These are phyloP conservation scores for Salix suchowensis DNA, from an alignment of 345 rosid genomes.

Conservation along the genomic window DNA sequence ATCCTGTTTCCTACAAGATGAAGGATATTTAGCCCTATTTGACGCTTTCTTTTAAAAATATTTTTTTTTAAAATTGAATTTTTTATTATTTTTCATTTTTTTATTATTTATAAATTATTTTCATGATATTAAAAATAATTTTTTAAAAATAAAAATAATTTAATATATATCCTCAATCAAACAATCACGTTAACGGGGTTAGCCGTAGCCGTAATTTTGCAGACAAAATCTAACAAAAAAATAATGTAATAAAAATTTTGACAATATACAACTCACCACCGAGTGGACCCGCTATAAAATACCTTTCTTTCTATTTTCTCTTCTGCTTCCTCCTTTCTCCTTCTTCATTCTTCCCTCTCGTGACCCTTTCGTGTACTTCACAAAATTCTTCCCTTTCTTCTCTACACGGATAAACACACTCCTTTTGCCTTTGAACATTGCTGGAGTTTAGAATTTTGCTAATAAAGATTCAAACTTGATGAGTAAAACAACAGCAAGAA, in stretches of 20 bases:
- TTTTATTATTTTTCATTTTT: too few species aligned
- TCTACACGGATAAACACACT: not conserved
- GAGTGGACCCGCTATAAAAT: constrained; percentile 6
- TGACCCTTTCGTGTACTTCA: not conserved
- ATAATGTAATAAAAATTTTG: not conserved
- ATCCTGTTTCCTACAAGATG: too few species aligned
- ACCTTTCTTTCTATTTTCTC: not conserved
- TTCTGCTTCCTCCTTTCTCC: not conserved
- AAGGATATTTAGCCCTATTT: too few species aligned
- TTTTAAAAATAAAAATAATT: too few species aligned
- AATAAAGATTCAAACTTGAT: not conserved
- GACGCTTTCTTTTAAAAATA: too few species aligned
- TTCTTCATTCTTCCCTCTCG: not conserved
- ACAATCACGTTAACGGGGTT: too few species aligned
- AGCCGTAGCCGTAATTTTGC: not conserved
- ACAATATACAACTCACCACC: not conserved
- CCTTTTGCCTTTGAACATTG: not conserved
- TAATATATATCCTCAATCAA: too few species aligned
- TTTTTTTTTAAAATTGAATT: too few species aligned
- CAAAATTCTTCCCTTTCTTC: not conserved
- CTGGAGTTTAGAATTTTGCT: not conserved
- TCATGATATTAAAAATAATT: too few species aligned
- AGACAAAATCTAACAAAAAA: not conserved
- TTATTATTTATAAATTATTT: too few species aligned
- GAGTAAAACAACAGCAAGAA: not conserved